Evolutionary conservation across 352 stramenopile genomes (phyloP).

Genomic region (Globisporangium orthogonon): DNA sequence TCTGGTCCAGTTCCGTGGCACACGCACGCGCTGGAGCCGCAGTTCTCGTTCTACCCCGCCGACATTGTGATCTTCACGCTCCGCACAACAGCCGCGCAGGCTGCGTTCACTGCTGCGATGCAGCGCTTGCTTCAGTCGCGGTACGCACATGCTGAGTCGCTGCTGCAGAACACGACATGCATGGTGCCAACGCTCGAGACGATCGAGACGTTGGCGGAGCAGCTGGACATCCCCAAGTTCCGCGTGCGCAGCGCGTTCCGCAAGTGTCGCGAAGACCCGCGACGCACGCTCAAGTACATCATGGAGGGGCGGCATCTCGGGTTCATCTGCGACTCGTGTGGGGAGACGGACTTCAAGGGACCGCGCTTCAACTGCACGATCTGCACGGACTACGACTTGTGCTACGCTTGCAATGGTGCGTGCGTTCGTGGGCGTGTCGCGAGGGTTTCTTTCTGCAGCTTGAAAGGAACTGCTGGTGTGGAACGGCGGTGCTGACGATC

Average conservation of each 20-base stretch:
- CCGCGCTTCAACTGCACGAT: slow-evolving; percentile 66
- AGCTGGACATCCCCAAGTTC: slow-evolving; percentile 75
- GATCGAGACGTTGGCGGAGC: slow-evolving; percentile 57
- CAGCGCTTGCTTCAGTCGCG: slow-evolving; percentile 27
- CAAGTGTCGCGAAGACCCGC: slow-evolving; percentile 68
- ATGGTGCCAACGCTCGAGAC: slow-evolving; percentile 39
- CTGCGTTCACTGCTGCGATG: slow-evolving; percentile 20
- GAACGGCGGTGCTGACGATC: neutral
- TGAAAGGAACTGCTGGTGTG: neutral
- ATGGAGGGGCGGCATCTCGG: slow-evolving; percentile 78
- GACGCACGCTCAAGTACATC: slow-evolving; percentile 64
- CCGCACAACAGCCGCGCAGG: slow-evolving; percentile 12
- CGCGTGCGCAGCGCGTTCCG: slow-evolving; percentile 72
- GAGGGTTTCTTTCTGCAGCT: neutral
- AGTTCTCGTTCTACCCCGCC: slow-evolving; percentile 25
- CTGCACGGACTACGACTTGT: slow-evolving; percentile 80
- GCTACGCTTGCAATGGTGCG: slow-evolving; percentile 48
- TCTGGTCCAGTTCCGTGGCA: slow-evolving; percentile 40
- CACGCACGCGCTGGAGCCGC: slow-evolving; percentile 7
- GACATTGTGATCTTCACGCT: slow-evolving; percentile 64
- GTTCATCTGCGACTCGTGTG: slow-evolving; percentile 80
- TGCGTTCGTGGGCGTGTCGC: neutral
- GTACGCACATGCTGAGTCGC: slow-evolving; percentile 30
- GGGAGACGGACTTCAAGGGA: slow-evolving; percentile 72
- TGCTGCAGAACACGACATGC: slow-evolving; percentile 19